phyloP scores from a whole-genome alignment of 2,329 filamentous ascomycete species.

The Waltergamsia citrina region DNA sequence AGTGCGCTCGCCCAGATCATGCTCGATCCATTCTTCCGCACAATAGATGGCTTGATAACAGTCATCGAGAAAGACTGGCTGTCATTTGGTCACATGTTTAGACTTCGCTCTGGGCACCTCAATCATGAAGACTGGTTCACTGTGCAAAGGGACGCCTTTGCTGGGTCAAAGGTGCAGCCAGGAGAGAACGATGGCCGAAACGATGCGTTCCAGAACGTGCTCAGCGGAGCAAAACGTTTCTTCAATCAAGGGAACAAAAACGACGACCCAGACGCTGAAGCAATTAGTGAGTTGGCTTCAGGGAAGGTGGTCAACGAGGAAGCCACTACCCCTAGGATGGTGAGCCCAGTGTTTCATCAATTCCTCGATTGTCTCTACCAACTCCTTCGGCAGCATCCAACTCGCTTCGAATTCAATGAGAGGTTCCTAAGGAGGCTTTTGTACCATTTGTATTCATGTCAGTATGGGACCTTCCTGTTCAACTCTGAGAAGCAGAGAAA shows the following conservation, averaged over 20 bases:
- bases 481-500: conserved; percentile 86
- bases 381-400: conserved; percentile 73
- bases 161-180: conserved; percentile 50
- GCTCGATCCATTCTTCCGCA: conserved; percentile 91
- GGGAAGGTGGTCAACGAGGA: conserved; percentile 41
- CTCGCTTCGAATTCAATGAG: conserved; percentile 93
- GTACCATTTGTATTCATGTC: conserved; percentile 91
- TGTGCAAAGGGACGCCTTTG: conserved; percentile 72
- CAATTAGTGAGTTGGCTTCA: conserved; percentile 26
- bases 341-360: conserved; percentile 94
- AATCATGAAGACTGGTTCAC: conserved; percentile 92
- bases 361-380: conserved; percentile 95
- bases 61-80: conserved; percentile 97
- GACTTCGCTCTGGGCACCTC: conserved; percentile 78
- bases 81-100: conserved; percentile 96
- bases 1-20: conserved; percentile 87
- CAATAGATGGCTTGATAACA: conserved; percentile 87
- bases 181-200: conserved; percentile 51
- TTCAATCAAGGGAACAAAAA: conserved; percentile 60
- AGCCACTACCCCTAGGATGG: conserved; percentile 76
- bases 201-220: conserved; percentile 77
- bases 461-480: conserved; percentile 94
- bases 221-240: conserved; percentile 86
- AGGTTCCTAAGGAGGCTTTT: conserved; percentile 80
- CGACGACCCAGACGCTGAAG: conserved; percentile 52